Evolutionary conservation across 148 eudicot genomes (phyloP).

Genomic region (Nepenthes gracilis): DNA sequence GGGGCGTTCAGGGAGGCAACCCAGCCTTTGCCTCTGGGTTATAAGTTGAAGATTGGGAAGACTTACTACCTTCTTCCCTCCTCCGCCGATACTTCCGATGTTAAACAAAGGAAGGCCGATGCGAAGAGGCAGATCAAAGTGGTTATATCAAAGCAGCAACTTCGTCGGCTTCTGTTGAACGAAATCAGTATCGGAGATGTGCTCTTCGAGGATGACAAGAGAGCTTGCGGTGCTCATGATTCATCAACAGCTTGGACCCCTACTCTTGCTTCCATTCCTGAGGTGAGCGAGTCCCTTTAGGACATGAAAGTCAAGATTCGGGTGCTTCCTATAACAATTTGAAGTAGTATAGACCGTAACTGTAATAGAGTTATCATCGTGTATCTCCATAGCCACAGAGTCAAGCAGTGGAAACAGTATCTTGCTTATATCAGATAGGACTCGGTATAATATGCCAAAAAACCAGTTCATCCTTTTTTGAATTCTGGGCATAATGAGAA

Average conservation of each 20-base stretch:
- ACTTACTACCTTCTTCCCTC: constrained; percentile 32
- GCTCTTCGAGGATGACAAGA: neutral
- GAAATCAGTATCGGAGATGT: constrained; percentile 17
- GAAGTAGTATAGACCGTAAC: too few species aligned
- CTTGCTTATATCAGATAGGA: too few species aligned
- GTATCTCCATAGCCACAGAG: too few species aligned
- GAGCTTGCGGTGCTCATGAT: neutral
- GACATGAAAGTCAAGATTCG: too few species aligned
- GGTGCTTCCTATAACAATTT: too few species aligned
- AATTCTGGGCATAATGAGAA: too few species aligned
- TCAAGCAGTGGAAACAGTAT: too few species aligned
- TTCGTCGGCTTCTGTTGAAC: constrained; percentile 28
- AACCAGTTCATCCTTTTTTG: too few species aligned
- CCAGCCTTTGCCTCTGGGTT: constrained; percentile 27
- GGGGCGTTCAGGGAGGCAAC: constrained; percentile 30
- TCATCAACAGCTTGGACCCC: neutral
- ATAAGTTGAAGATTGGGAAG: constrained; percentile 30
- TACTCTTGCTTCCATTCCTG: neutral
- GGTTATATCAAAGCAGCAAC: constrained; percentile 56
- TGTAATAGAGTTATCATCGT: too few species aligned
- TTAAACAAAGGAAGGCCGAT: neutral
- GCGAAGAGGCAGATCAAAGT: constrained; percentile 23
- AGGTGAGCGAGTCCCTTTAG: neutral
- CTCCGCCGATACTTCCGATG: neutral
- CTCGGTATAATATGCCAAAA: too few species aligned